A percentile compares a stretch with the other conserved stretches of the same genome.
phyloP scores from a whole-genome alignment of 495 filamentous ascomycete genomes.

The Polyplosphaeria fusca region DNA sequence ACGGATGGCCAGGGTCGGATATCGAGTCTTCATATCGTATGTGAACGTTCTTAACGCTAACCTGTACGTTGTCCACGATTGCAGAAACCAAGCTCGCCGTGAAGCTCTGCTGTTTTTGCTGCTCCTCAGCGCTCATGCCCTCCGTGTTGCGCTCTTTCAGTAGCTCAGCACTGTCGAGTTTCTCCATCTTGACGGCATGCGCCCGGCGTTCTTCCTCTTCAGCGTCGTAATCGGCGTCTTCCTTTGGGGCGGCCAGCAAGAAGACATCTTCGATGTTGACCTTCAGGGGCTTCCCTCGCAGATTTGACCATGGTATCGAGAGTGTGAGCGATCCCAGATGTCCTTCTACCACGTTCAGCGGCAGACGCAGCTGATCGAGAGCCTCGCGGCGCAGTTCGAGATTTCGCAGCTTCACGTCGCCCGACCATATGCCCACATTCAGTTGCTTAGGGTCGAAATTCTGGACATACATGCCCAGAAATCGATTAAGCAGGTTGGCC shows the following conservation, averaged over 20 bases:
- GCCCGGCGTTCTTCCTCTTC: conserved; percentile 82
- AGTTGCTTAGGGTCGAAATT: conserved; percentile 97
- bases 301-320: conserved; percentile 92
- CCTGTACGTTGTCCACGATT: conserved; percentile 95
- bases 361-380: conserved; percentile 90
- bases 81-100: conserved; percentile 90
- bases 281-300: conserved; percentile 88
- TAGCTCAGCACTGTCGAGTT: conserved; percentile 90
- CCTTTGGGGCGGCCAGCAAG: conserved; percentile 86
- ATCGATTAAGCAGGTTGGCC: conserved; percentile 93
- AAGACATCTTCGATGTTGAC: conserved; percentile 96
- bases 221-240: conserved; percentile 87
- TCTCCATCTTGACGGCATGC: conserved; percentile 92
- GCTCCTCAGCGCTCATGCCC: conserved; percentile 89
- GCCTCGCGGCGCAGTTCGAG: conserved; percentile 91
- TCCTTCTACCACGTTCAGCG: conserved; percentile 93
- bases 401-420: conserved; percentile 88
- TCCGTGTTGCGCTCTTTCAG: conserved; percentile 87
- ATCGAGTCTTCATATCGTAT: conserved; percentile 97
- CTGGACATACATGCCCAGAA: conserved; percentile 98
- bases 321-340: conserved; percentile 87
- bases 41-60: conserved; percentile 96
- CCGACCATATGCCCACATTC: conserved; percentile 97
- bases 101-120: conserved; percentile 94
- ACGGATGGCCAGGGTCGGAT: conserved; percentile 89